Evolutionary conservation across 2,329 filamentous ascomycete species (phyloP).

Genomic region (Scytalidium lignicola): DNA sequence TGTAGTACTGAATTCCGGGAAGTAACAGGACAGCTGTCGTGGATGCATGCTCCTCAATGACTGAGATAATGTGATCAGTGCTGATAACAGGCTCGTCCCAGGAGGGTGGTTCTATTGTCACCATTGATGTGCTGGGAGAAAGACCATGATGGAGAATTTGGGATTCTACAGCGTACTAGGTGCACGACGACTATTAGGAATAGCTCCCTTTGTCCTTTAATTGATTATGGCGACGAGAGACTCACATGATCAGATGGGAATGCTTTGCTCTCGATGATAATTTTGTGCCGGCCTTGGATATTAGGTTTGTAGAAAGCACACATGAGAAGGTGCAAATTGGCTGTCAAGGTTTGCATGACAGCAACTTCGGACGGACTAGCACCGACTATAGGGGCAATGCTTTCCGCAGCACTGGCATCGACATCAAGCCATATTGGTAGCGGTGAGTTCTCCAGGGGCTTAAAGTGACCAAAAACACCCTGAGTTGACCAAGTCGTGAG

Average conservation of each 20-base stretch:
- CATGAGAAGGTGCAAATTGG: slow-evolving; percentile 73
- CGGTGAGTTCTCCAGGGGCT: slow-evolving; percentile 56
- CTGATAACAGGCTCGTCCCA: slow-evolving; percentile 48
- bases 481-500: slow-evolving; percentile 71
- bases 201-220: not conserved
- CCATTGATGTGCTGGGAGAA: slow-evolving; percentile 58
- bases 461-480: slow-evolving; percentile 74
- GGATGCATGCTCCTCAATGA: slow-evolving; percentile 61
- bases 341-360: slow-evolving; percentile 75
- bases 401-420: slow-evolving; percentile 60
- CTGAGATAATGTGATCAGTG: slow-evolving; percentile 60
- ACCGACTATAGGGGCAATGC: slow-evolving; percentile 68
- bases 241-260: slow-evolving; percentile 77
- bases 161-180: slow-evolving; percentile 69
- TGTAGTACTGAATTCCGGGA: slow-evolving; percentile 77
- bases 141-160: slow-evolving; percentile 67
- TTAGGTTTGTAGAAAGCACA: slow-evolving; percentile 72
- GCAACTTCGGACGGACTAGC: slow-evolving; percentile 65
- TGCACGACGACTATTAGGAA: slow-evolving; percentile 13
- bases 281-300: slow-evolving; percentile 55
- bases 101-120: slow-evolving; percentile 56
- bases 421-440: slow-evolving; percentile 62
- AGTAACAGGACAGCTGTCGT: slow-evolving; percentile 67
- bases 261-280: slow-evolving; percentile 74
- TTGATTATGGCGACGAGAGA: slow-evolving; percentile 4